Base-by-base conservation (phyloP, 2,329 filamentous ascomycete species). In the Boeremia lycopersici region DNA sequence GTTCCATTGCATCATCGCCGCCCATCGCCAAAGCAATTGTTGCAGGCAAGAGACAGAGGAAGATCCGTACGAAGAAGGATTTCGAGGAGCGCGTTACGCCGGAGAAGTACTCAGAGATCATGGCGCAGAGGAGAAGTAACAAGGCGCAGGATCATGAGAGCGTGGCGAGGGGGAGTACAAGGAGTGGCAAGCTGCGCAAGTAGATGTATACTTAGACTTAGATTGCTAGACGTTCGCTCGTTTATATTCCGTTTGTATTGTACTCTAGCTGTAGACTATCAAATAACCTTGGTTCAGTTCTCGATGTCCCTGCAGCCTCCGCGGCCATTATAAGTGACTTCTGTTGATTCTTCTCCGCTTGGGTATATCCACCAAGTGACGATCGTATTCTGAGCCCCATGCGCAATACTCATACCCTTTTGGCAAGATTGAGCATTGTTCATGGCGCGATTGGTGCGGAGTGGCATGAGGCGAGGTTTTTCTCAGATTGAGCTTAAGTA, bases 231-330 rank as follows among this genome's bases (percentile, higher is more conserved):
- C 29, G 11, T 26, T n/a, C 17, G 6, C 17, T 29, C 12, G 2
- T 11, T 31, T 17, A 6, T 13, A 17, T 31, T 26, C 10, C 6
- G 13, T 31, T 19, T 39, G 19, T 44, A 15, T 33, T 19, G 26
- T 36, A 36, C 9, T 19, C 1, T 23, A 43, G 26, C 31, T 25
- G 33, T 50, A 50, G 10, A 36, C 7, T 25, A 38, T 15, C 23
- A 29, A 17, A 13, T 23, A 17, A 40, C 2, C 2, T 12, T 9
- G 15, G 12, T 19, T 26, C 12, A 52, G 11, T 47, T 15, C 26
- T 46, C 49, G 15, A 39, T 84, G 82, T 67, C 82, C 82, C 56
- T 86, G 87, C 87, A 90, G 6, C 85, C 85, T 65, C 81, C n/a
- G n/a, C n/a, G n/a, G n/a, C n/a, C n/a, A n/a, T n/a, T n/a, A n/a